Evolutionary conservation across 1,284 basidiomycete genomes (phyloP), one percentile per base, ranked within the genome.

Genomic region (Melampsora abietis-canadensis): DNA sequence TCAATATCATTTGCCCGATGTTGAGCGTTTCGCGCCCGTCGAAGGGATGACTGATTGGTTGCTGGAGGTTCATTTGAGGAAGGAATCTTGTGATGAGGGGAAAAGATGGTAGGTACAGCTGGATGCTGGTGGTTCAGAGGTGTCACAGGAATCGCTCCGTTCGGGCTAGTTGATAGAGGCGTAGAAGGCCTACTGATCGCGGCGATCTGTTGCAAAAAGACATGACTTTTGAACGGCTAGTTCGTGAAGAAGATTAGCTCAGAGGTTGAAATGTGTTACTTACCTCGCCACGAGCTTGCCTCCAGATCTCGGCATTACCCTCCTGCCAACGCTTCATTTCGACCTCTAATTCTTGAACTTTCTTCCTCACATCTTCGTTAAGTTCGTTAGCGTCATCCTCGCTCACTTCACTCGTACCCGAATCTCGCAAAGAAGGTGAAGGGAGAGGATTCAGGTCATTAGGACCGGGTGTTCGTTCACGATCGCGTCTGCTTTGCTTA

Each of bases 1-100:
- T 95, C 94, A 78, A 85, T 84, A 77, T 85, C 84, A 69, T 84
- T 81, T 0, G 80, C 79, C 19, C 82, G 79, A 67, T 84, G 82
- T 51, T 83, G 82, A 30, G 82, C 81, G 70, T 84, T 85, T 21
- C 84, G 79, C 27, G 83, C 82, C 27, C 84, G 79, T 2, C 84
- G 81, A 6, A 80, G 81, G 1, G 80, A 78, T 2, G 80, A 79
- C 31, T 81, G 74, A 17, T 78, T 69, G 4, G 79, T 63, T 40
- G 75, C 76, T 62, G 76, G 77, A 14, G 66, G 77, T 19, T 77
- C 77, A 46, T 76, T 76, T 27, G 76, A 60, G 46, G 72, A 1
- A 7, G 59, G 47, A 34, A 44, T 54, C 21, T 60, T 74, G 37
- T 21, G 34, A 40, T 60, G 64, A 10, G 67, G 40, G 8, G 76